These are phyloP conservation scores for Kodamaea fungicola DNA, from an alignment of 1,139 yeast species.

Conservation along the genomic window DNA sequence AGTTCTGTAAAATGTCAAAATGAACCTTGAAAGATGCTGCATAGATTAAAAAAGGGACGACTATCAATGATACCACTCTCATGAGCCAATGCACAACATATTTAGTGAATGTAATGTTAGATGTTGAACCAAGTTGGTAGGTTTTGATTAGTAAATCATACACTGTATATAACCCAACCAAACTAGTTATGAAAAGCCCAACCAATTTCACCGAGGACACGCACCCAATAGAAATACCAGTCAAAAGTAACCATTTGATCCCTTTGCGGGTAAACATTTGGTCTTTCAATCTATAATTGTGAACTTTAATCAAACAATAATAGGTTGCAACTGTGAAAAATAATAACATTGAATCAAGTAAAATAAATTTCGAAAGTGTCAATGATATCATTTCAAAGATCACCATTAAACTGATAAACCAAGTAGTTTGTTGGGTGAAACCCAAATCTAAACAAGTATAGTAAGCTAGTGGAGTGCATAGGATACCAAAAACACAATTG, in stretches of 20 bases:
- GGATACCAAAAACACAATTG: slow-evolving; percentile 60
- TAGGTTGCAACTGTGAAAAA: slow-evolving; percentile 67
- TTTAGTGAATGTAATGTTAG: slow-evolving; percentile 24
- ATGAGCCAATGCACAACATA: slow-evolving; percentile 69
- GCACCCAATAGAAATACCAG: slow-evolving; percentile 86
- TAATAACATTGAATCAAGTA: slow-evolving; percentile 68
- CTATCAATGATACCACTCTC: slow-evolving; percentile 63
- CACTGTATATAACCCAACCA: slow-evolving; percentile 83
- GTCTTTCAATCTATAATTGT: slow-evolving; percentile 35
- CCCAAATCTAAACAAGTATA: slow-evolving; percentile 53
- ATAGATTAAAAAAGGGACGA: slow-evolving; percentile 73
- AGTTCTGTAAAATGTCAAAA: slow-evolving; percentile 64
- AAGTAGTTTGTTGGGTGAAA: slow-evolving; percentile 43
- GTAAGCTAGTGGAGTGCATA: slow-evolving; percentile 64
- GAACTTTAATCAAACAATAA: slow-evolving; percentile 54
- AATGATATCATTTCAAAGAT: slow-evolving; percentile 64
- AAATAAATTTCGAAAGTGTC: slow-evolving; percentile 64
- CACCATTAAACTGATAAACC: slow-evolving; percentile 58
- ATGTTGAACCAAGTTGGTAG: slow-evolving; percentile 39
- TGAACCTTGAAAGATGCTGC: slow-evolving; percentile 74
- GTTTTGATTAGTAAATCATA: slow-evolving; percentile 68
- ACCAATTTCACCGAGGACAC: slow-evolving; percentile 96
- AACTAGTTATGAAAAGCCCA: slow-evolving; percentile 78
- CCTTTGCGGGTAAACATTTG: slow-evolving; percentile 45
- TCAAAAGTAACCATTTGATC: slow-evolving; percentile 53